A percentile compares a stretch with the other conserved stretches of the same genome.
Evolutionary conservation across 2,329 filamentous ascomycete species (phyloP).

Genomic region (Sclerotinia glacialis): DNA sequence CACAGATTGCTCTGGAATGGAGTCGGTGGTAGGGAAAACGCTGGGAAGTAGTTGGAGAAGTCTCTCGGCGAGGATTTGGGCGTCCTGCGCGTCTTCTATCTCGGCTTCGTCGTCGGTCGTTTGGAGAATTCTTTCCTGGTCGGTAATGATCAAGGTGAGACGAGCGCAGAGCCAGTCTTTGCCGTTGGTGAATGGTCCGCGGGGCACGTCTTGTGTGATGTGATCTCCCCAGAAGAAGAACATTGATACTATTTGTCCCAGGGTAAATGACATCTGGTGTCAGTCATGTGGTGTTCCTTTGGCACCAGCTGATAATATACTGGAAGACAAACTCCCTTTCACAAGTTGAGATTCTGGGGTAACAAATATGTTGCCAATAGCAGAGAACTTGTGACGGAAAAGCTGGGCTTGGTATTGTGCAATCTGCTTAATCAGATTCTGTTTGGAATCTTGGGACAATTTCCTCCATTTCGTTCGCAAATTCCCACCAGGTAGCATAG

Average conservation of each 20-base stretch:
- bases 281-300: not conserved
- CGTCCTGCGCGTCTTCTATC: constrained; percentile 38
- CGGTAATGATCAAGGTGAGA: not conserved
- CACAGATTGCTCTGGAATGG: constrained; percentile 37
- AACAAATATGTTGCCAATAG: not conserved
- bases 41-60: constrained; percentile 39
- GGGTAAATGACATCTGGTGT: not conserved
- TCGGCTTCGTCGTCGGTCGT: constrained; percentile 32
- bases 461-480: constrained; percentile 37
- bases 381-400: constrained; percentile 22
- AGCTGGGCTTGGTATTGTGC: constrained; percentile 40
- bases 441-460: constrained; percentile 40
- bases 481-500: constrained; percentile 29
- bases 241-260: not conserved
- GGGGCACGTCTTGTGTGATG: constrained; percentile 6
- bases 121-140: constrained; percentile 18
- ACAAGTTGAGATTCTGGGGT: not conserved
- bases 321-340: not conserved
- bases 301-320: not conserved
- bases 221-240: constrained; percentile 16
- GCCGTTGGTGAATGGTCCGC: constrained; percentile 18
- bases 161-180: constrained; percentile 18
- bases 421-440: constrained; percentile 36
- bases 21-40: constrained; percentile 36
- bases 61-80: constrained; percentile 33